These are phyloP conservation scores for Vigna angularis DNA, from an alignment of 306 rosid species.

Conservation along the genomic window DNA sequence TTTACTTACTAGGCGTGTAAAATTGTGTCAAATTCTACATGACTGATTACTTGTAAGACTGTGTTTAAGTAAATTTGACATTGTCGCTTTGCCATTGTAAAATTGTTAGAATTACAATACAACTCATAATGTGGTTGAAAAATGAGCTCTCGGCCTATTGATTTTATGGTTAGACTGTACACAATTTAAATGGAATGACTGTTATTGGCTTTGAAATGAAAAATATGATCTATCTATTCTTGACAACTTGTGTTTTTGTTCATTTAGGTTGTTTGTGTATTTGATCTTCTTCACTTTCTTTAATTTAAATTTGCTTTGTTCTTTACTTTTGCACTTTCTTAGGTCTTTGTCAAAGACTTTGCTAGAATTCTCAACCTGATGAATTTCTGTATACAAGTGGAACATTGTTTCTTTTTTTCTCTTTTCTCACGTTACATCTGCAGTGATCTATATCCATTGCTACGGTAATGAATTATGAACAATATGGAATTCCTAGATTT, in stretches of 20 bases:
- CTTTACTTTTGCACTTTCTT: constrained; percentile 1
- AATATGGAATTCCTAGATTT: too few species aligned
- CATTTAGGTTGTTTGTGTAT: neutral
- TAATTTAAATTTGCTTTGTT: neutral
- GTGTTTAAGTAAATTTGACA: neutral
- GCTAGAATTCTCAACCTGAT: neutral
- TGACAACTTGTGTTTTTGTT: neutral
- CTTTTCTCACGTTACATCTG: neutral
- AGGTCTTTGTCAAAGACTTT: neutral
- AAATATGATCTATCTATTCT: neutral
- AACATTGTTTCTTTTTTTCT: neutral
- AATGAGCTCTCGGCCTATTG: neutral
- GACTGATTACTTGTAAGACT: neutral
- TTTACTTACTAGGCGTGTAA: constrained; percentile 14
- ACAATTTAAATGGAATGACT: constrained; percentile 14
- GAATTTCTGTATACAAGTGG: neutral
- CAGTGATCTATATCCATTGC: neutral
- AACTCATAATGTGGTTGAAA: neutral
- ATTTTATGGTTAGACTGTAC: constrained; percentile 11
- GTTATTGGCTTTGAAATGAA: constrained; percentile 25
- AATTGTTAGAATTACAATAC: neutral
- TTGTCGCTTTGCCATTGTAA: constrained; percentile 22
- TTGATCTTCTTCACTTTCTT: constrained; percentile 7
- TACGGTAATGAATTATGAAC: neutral
- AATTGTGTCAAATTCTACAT: constrained; percentile 9